phyloP scores from a whole-genome alignment of 2,329 filamentous ascomycete species.

The Cordyceps militaris region DNA sequence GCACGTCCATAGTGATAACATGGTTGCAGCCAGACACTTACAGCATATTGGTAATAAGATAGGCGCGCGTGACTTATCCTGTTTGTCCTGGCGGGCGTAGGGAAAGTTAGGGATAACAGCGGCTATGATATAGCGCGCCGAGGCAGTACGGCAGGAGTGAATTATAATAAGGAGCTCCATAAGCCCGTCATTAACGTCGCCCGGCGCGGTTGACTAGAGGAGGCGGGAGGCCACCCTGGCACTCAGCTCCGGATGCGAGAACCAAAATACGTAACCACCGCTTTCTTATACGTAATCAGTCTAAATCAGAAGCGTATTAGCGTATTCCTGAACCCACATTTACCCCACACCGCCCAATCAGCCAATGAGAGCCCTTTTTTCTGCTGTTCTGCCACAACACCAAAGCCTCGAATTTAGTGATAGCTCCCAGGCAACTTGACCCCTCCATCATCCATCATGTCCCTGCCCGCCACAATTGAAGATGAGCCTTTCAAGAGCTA shows the following conservation, averaged over 20 bases:
- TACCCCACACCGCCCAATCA: too few species aligned
- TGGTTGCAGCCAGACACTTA: slow-evolving; percentile 77
- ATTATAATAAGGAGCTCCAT: slow-evolving; percentile 99
- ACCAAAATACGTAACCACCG: too few species aligned
- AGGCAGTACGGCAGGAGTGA: slow-evolving; percentile 69
- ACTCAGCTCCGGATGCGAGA: slow-evolving; percentile 42
- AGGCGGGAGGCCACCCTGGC: slow-evolving; percentile 46
- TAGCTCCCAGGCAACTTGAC: too few species aligned
- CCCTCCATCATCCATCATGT: too few species aligned
- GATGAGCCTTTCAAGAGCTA: too few species aligned
- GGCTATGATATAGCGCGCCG: slow-evolving; percentile 83
- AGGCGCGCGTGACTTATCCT: slow-evolving; percentile 86
- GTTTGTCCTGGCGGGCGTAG: slow-evolving; percentile 95
- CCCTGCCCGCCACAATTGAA: too few species aligned
- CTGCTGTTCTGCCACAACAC: too few species aligned
- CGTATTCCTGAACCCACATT: too few species aligned
- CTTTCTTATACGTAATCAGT: too few species aligned
- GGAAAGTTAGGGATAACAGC: slow-evolving; percentile 96
- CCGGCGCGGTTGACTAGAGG: slow-evolving; percentile 86
- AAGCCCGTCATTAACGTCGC: slow-evolving; percentile 94
- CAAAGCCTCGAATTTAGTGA: too few species aligned
- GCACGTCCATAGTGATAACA: slow-evolving; percentile 91
- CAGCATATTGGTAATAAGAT: slow-evolving; percentile 98
- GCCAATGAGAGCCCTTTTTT: too few species aligned
- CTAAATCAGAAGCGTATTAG: too few species aligned